Conservation (phyloP, 139 green algal genomes). For the Desmodesmus armatus region DNA sequence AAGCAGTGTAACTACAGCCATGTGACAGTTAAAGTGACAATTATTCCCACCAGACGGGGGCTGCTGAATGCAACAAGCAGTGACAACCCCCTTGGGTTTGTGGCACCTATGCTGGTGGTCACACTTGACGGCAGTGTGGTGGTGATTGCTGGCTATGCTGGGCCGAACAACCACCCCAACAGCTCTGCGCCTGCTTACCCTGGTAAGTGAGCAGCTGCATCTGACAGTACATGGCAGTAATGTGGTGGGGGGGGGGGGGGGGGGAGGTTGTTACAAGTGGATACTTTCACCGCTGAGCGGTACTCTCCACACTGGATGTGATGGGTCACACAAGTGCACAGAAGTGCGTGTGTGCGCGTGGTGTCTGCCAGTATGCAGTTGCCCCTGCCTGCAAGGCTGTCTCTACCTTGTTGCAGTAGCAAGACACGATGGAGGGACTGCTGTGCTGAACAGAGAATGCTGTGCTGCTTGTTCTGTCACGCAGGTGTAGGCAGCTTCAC, state of each 20-base stretch:
- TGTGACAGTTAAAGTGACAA: neutral
- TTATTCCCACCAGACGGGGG: conserved; percentile 4
- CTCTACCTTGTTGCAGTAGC: neutral
- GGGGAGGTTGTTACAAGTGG: neutral
- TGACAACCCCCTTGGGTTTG: conserved; percentile 20
- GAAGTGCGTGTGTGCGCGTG: neutral
- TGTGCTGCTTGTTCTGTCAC: neutral
- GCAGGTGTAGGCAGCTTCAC: conserved; percentile 20
- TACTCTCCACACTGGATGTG: neutral
- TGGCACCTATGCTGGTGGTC: conserved; percentile 16
- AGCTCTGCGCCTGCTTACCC: conserved; percentile 5
- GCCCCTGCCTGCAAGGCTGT: neutral
- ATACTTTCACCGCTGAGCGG: neutral
- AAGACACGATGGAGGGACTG: neutral
- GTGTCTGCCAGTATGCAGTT: no score
- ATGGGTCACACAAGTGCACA: neutral
- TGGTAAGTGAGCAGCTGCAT: neutral
- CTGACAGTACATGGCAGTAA: neutral
- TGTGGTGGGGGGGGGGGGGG: no score
- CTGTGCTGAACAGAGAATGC: neutral
- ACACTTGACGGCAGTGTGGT: conserved; percentile 6
- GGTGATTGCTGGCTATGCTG: conserved; percentile 15
- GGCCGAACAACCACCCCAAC: neutral
- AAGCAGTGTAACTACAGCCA: conserved; percentile 27
- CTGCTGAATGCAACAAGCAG: neutral